These are phyloP conservation scores for Ophiostoma sp. DNA, from an alignment of 2,329 filamentous ascomycete species.

Conservation along the genomic window DNA sequence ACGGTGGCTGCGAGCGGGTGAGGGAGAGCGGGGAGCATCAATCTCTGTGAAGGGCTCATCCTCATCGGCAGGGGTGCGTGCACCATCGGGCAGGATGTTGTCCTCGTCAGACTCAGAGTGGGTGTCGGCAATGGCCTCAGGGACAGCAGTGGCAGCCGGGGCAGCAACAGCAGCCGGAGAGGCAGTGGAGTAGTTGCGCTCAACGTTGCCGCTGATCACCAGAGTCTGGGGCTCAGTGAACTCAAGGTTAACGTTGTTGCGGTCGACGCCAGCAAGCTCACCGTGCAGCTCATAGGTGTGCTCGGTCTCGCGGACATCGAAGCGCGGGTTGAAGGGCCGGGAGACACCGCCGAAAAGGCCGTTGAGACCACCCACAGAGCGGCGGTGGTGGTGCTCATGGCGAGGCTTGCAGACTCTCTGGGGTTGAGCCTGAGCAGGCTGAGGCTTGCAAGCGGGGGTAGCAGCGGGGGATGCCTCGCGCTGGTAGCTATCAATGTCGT, in stretches of 20 bases:
- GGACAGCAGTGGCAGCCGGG: neutral
- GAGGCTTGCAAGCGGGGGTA: slow-evolving; percentile 25
- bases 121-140: slow-evolving; percentile 21
- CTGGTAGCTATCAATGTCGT: slow-evolving; percentile 60
- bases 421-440: slow-evolving; percentile 13
- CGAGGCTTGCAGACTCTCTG: slow-evolving; percentile 15
- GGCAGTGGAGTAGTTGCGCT: slow-evolving; percentile 60
- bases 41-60: slow-evolving; percentile 42
- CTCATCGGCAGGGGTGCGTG: slow-evolving; percentile 38
- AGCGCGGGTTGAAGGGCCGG: slow-evolving; percentile 66
- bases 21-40: slow-evolving; percentile 28
- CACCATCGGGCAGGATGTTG: slow-evolving; percentile 10
- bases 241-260: slow-evolving; percentile 73
- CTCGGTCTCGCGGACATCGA: slow-evolving; percentile 72
- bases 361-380: slow-evolving; percentile 29
- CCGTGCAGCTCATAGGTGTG: slow-evolving; percentile 74
- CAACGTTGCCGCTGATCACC: slow-evolving; percentile 67
- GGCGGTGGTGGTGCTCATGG: neutral
- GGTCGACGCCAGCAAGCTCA: slow-evolving; percentile 73
- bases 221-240: slow-evolving; percentile 76
- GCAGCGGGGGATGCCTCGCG: slow-evolving; percentile 37
- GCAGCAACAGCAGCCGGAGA: slow-evolving; percentile 34
- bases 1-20: slow-evolving; percentile 47
- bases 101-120: slow-evolving; percentile 31
- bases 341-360: neutral